These are phyloP conservation scores for Dryadomyces quercivorus DNA, from an alignment of 2,329 filamentous ascomycete genomes.

Conservation along the genomic window DNA sequence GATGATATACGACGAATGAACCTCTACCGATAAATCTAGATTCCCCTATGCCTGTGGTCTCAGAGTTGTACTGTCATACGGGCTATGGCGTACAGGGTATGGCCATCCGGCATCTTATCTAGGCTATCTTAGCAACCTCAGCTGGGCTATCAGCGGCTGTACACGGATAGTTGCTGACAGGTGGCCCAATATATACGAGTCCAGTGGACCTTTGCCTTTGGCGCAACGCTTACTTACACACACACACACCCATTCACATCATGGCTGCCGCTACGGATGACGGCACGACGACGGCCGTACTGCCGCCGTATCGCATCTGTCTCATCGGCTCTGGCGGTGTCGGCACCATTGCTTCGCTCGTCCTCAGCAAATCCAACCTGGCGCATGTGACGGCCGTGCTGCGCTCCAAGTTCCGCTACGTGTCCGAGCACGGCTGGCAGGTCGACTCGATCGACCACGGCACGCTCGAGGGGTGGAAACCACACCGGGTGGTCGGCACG, in stretches of 20 bases:
- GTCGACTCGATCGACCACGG: slow-evolving; percentile 11
- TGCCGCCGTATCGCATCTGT: slow-evolving; percentile 4
- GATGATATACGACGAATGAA: too few species aligned
- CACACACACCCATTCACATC: neutral
- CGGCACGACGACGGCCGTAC: neutral
- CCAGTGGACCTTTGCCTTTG: too few species aligned
- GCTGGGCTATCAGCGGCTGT: too few species aligned
- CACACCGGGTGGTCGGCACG: slow-evolving; percentile 8
- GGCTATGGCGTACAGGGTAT: too few species aligned
- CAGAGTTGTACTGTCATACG: too few species aligned
- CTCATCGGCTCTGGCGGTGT: slow-evolving; percentile 10
- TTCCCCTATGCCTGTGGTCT: too few species aligned
- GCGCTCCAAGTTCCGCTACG: slow-evolving; percentile 9
- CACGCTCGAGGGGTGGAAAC: slow-evolving; percentile 5
- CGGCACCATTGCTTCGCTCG: slow-evolving; percentile 11
- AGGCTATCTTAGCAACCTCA: too few species aligned
- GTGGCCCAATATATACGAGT: too few species aligned
- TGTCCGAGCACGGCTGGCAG: slow-evolving; percentile 9
- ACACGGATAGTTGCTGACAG: too few species aligned
- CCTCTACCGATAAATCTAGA: too few species aligned
- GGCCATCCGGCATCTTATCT: too few species aligned
- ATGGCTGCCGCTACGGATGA: neutral
- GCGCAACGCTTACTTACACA: too few species aligned
- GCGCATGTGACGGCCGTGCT: slow-evolving; percentile 10
- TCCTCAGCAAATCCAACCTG: slow-evolving; percentile 8